Evolutionary conservation across 371 early-diverging fungal genomes (phyloP), one percentile per base, ranked within the genome.

Genomic region (Circinella umbellata): DNA sequence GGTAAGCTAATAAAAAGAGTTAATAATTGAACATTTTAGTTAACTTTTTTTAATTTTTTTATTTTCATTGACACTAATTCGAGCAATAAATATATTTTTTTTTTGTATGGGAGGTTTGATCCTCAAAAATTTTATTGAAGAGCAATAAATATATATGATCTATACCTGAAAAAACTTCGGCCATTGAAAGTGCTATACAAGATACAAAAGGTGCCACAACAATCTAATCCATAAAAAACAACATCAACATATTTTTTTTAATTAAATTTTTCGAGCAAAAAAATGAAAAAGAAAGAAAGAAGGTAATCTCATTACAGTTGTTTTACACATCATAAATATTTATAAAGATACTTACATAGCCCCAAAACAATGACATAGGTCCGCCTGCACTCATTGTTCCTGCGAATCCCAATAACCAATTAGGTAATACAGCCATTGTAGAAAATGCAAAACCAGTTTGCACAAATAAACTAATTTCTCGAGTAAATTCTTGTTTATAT

Each of bases 121-220:
- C n/a, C n/a, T n/a, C n/a, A n/a, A n/a, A n/a, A n/a, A n/a, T n/a
- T n/a, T n/a, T n/a, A n/a, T n/a, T n/a, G n/a, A n/a, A n/a, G n/a
- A n/a, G n/a, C n/a, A n/a, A n/a, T n/a, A n/a, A 3, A 42, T 3
- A 1, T 42, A 42, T 42, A 42, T 27, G 0, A 27, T 27, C 27
- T 27, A 42, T 67, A 70, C 70, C 70, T 42, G 79, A 79, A 10
- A 81, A 75, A 8, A 82, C 70, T 62, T 82, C 82, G 13, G 80
- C 69, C 78, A 82, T 82, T 5, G 74, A 70, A 3, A 82, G 57
- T 6, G 75, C 80, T 36, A 82, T 80, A 59, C 76, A 78, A 34
- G 65, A 66, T 8, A 80, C 77, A 76, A 82, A 80, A 2, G 76
- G 76, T 7, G 74, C 63, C 0, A 80, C 77, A 5, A 76, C 71